phyloP scores from a whole-genome alignment of 768 basidiomycete genomes.

The Neoboletus brunneissimus region DNA sequence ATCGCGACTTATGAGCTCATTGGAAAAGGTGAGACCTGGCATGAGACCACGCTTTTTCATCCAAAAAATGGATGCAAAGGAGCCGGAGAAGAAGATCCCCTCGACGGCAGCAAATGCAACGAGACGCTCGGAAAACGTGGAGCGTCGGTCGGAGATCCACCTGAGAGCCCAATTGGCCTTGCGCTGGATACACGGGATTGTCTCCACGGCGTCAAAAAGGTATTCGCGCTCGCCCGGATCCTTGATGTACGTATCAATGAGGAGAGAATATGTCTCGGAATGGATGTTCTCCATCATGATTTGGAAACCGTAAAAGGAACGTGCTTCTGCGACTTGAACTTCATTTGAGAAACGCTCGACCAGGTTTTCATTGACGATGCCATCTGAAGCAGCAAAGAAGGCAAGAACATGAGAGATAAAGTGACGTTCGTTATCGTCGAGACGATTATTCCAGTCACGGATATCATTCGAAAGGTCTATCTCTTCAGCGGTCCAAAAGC shows the following conservation, averaged over 20 bases:
- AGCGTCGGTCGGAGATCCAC: conserved; percentile 80
- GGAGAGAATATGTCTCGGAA: conserved; percentile 92
- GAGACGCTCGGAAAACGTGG: conserved; percentile 86
- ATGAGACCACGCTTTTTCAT: conserved; percentile 95
- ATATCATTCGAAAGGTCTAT: conserved; percentile 85
- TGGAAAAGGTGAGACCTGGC: conserved; percentile 93
- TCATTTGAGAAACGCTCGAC: conserved; percentile 90
- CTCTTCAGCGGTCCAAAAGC: conserved; percentile 91
- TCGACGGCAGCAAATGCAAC: conserved; percentile 95
- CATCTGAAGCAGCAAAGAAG: conserved; percentile 93
- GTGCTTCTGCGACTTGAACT: conserved; percentile 86
- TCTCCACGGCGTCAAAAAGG: conserved; percentile 89
- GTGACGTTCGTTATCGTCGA: conserved; percentile 76
- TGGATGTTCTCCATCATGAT: conserved; percentile 99
- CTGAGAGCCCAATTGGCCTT: conserved; percentile 93
- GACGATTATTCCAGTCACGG: conserved; percentile 76
- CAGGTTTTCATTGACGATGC: conserved; percentile 94
- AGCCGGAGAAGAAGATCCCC: conserved; percentile 93
- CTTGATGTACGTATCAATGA: conserved; percentile 91
- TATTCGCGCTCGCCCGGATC: conserved; percentile 67
- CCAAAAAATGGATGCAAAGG: conserved; percentile 93
- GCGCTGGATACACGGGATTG: conserved; percentile 83
- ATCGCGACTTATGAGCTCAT: conserved; percentile 92
- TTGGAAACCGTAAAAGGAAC: conserved; percentile 96
- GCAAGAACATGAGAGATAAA: conserved; percentile 91